These are phyloP conservation scores for Candida schatavii DNA, from an alignment of 805 yeast species.

Conservation along the genomic window DNA sequence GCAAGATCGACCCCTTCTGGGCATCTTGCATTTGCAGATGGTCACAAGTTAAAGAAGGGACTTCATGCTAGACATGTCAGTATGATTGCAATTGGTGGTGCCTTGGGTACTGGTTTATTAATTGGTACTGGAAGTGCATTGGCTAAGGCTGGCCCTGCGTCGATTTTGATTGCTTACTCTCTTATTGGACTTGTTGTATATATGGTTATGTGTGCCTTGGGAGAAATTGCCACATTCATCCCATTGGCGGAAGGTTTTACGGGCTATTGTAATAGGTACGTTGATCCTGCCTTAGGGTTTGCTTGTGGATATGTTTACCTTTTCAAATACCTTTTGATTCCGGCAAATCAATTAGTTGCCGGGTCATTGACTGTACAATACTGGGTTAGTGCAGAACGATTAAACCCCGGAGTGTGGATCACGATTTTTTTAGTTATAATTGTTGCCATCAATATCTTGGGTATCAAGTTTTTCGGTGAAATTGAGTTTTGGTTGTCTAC, in stretches of 20 bases:
- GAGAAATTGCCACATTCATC: conserved; percentile 66
- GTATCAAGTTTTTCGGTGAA: conserved; percentile 53
- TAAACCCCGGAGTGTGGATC: conserved; percentile 60
- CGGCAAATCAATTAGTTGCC: conserved; percentile 66
- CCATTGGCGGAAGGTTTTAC: conserved; percentile 68
- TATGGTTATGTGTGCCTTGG: conserved; percentile 65
- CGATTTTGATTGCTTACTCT: conserved; percentile 62
- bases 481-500: conserved; percentile 63
- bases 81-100: conserved; percentile 82
- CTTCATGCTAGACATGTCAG: conserved; percentile 59
- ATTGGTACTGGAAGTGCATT: conserved; percentile 76
- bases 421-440: conserved; percentile 45
- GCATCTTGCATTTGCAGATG: conserved; percentile 34
- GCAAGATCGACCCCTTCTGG: conserved; percentile 42
- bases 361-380: conserved; percentile 53
- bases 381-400: conserved; percentile 46
- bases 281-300: conserved; percentile 65
- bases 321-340: conserved; percentile 50
- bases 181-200: conserved; percentile 70
- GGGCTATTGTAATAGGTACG: conserved; percentile 61
- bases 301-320: conserved; percentile 67
- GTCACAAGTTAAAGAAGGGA: conserved; percentile 43
- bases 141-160: conserved; percentile 67
- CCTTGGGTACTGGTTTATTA: conserved; percentile 76
- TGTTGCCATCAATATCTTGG: conserved; percentile 41